A percentile compares a stretch with the other conserved stretches of the same genome.
Conservation (phyloP, 2,329 filamentous ascomycete genomes). For the Talaromyces albobiverticillius region DNA sequence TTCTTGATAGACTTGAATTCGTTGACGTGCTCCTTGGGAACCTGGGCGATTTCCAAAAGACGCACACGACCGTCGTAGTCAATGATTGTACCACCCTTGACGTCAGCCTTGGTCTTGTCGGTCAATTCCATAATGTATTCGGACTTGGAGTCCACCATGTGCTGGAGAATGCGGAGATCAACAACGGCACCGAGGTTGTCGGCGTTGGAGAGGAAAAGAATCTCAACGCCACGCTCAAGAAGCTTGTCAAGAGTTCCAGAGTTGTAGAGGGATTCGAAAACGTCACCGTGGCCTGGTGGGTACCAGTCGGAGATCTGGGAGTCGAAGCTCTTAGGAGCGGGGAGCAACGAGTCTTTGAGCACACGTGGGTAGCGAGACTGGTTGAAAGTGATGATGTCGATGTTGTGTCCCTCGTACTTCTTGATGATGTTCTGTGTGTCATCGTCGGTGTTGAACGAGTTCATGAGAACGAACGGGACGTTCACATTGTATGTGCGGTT, state of each 20-base stretch:
- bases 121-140: slow-evolving; percentile 99
- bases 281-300: slow-evolving; percentile 97
- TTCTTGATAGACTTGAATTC: slow-evolving; percentile 99
- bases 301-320: slow-evolving; percentile 97
- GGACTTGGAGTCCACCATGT: slow-evolving; percentile 96
- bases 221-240: slow-evolving; percentile 90
- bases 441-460: slow-evolving; percentile 99
- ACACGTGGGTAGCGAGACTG: slow-evolving; percentile 98
- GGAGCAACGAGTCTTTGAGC: slow-evolving; percentile 95
- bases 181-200: slow-evolving; percentile 98
- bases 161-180: slow-evolving; percentile 95
- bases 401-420: slow-evolving; percentile 99
- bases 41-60: slow-evolving; percentile 96
- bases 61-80: slow-evolving; percentile 97
- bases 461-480: slow-evolving; percentile 98
- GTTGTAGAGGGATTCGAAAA: slow-evolving; percentile 99
- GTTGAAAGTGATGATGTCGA: slow-evolving; percentile 99
- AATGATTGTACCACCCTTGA: slow-evolving; percentile 99
- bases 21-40: slow-evolving; percentile 99
- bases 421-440: slow-evolving; percentile 99
- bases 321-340: slow-evolving; percentile 84
- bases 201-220: slow-evolving; percentile 97
- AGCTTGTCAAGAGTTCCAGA: slow-evolving; percentile 97
- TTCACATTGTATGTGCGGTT: slow-evolving; percentile 98
- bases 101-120: slow-evolving; percentile 99